Conservation (phyloP, 208 protist species). For the Leishmania guyanensis region DNA sequence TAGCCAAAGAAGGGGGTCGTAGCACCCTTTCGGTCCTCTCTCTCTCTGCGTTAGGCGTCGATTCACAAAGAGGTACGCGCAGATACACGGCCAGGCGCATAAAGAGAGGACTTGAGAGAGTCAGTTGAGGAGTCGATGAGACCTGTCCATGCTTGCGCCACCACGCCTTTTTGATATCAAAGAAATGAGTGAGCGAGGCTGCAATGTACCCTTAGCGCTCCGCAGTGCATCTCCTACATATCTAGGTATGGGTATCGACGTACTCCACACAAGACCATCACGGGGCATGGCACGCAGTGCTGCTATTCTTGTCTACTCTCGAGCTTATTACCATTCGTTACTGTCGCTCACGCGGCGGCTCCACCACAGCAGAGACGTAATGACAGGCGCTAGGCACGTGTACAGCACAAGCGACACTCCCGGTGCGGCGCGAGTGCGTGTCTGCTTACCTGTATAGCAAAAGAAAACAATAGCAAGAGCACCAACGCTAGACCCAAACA, state of each 20-base stretch:
- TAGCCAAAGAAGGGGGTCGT: neutral
- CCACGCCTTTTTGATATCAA: neutral
- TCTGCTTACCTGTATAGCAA: constrained; percentile 52
- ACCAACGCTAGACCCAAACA: constrained; percentile 60
- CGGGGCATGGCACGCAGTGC: neutral
- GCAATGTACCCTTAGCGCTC: neutral
- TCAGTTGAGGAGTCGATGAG: neutral
- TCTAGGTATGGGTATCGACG: neutral
- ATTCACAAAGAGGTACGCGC: no score
- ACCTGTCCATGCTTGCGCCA: neutral
- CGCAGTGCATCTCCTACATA: neutral
- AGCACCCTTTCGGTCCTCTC: neutral
- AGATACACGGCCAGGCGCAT: neutral
- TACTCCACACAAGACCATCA: neutral
- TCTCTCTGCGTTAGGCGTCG: neutral
- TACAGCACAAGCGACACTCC: constrained; percentile 66
- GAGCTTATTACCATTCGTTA: constrained; percentile 33
- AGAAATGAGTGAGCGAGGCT: neutral
- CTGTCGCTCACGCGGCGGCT: constrained; percentile 37
- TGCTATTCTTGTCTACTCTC: neutral
- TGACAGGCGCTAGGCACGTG: constrained; percentile 61
- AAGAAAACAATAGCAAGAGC: constrained; percentile 56
- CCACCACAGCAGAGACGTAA: constrained; percentile 74
- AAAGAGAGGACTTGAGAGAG: neutral
- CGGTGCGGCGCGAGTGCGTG: constrained; percentile 40